A percentile compares a stretch with the other conserved stretches of the same genome.
These are phyloP conservation scores for Acorus calamus DNA, from an alignment of 106 monocot genomes.

Conservation along the genomic window DNA sequence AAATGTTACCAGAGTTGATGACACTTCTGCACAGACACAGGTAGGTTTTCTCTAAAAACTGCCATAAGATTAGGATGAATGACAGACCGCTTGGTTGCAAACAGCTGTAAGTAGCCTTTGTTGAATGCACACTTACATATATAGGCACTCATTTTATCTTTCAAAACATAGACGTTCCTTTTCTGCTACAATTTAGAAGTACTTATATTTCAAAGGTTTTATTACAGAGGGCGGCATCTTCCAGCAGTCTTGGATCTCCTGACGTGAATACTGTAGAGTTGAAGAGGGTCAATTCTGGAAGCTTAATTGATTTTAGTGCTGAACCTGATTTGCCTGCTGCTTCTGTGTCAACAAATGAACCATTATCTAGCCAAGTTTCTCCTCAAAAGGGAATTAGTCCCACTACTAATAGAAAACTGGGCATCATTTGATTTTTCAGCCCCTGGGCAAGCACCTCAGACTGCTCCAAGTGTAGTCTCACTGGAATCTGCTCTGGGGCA, in stretches of 20 bases:
- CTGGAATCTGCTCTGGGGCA: slow-evolving; percentile 38
- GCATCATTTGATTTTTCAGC: slow-evolving; percentile 45
- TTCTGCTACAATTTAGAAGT: no score
- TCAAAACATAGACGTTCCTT: no score
- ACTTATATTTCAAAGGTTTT: not conserved
- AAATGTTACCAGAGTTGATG: slow-evolving; percentile 24
- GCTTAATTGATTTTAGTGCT: slow-evolving; percentile 77
- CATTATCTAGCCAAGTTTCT: slow-evolving; percentile 2
- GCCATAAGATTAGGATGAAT: no score
- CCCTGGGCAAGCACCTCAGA: slow-evolving; percentile 26
- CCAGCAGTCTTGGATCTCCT: slow-evolving; percentile 42
- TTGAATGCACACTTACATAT: no score
- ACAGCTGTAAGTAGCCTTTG: no score
- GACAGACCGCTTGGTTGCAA: no score
- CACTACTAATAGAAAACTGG: slow-evolving; percentile 36
- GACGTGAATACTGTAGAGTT: slow-evolving; percentile 36
- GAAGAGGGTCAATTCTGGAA: slow-evolving; percentile 37
- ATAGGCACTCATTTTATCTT: no score
- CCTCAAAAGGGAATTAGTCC: slow-evolving; percentile 12
- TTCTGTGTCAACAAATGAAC: slow-evolving; percentile 4
- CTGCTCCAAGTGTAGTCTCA: slow-evolving; percentile 17
- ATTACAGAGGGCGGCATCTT: slow-evolving; percentile 45
- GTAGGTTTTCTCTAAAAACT: slow-evolving; percentile 17
- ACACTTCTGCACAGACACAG: slow-evolving; percentile 43
- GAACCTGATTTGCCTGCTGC: slow-evolving; percentile 48